Evolutionary conservation across 805 yeast genomes (phyloP), one percentile per base, ranked within the genome.

Genomic region (Kazachstania taianensis): DNA sequence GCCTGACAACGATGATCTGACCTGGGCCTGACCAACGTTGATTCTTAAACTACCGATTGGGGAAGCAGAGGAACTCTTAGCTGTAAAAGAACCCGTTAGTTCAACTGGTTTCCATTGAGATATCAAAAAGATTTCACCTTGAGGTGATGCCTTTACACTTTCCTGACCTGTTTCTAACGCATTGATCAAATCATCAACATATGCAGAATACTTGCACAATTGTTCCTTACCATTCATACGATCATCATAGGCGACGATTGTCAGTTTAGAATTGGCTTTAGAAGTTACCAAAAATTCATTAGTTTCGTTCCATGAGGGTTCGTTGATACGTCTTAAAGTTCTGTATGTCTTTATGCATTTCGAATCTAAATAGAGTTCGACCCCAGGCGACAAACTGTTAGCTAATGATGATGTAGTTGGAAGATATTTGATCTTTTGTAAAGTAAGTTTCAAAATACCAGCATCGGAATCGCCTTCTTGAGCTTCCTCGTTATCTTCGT

Each of bases 51-150:
- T 75, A 45, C 89, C 94, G 41, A 82, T 63, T 27, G 89, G 75
- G 2, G 42, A 42, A 14, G 44, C 73, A 12, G 39, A 74, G 13
- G 41, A 34, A 33, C 63, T 59, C 10, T 66, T 61, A 33, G 66
- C 61, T 2, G 65, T 61, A 32, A 66, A 69, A 18, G 66, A 58
- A 30, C 75, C 76, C 29, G 70, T 62, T 48, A 78, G 61, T 13
- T 70, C 70, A 32, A 82, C 57, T 5, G 87, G 85, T 53, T 80
- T 82, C 89, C 89, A 82, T 27, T 55, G 55, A 34, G 81, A 75
- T 32, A 69, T 57, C 25, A 81, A 49, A 47, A 72, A 68, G 36
- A 80, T 61, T 30, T 62, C 59, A 42, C 82, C 81, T 33, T 65
- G 57, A 18, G 84, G 75, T 1, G 63, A 50, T 30, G 73, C 68